Evolutionary conservation across 306 rosid species (phyloP).

Genomic region (Sechiopsis laciniata): DNA sequence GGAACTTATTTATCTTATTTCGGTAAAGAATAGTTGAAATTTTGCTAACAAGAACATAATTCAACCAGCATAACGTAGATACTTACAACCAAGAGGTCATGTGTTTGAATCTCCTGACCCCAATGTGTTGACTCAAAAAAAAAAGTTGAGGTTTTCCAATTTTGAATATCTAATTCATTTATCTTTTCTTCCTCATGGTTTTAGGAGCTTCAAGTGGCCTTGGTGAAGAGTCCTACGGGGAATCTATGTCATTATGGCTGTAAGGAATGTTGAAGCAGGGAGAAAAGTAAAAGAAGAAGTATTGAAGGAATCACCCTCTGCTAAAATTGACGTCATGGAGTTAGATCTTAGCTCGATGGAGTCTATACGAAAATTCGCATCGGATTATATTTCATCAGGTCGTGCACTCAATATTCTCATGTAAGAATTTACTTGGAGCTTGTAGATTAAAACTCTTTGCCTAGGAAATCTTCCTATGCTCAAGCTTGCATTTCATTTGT

Average conservation of each 20-base stretch:
- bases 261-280: conserved; percentile 54
- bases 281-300: conserved; percentile 40
- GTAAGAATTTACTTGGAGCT: conserved; percentile 30
- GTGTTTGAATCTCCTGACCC: no score
- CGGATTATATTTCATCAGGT: no score
- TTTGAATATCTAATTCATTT: no score
- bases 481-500: background rate
- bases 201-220: no score
- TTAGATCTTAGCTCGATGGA: no score
- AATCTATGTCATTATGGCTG: conserved; percentile 80
- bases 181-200: no score
- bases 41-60: background rate
- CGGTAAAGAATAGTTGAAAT: background rate
- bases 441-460: background rate
- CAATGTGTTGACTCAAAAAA: no score
- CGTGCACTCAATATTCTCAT: conserved; percentile 52
- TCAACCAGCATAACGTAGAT: no score
- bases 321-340: conserved; percentile 59
- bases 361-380: no score
- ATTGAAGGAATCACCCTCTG: conserved; percentile 39
- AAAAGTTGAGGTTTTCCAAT: no score
- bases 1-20: background rate
- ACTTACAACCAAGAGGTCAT: conserved; percentile 24
- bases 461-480: background rate
- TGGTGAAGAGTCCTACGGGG: no score